These are phyloP conservation scores for Diplocarpon rosae DNA, from an alignment of 2,329 filamentous ascomycete species.

Conservation along the genomic window DNA sequence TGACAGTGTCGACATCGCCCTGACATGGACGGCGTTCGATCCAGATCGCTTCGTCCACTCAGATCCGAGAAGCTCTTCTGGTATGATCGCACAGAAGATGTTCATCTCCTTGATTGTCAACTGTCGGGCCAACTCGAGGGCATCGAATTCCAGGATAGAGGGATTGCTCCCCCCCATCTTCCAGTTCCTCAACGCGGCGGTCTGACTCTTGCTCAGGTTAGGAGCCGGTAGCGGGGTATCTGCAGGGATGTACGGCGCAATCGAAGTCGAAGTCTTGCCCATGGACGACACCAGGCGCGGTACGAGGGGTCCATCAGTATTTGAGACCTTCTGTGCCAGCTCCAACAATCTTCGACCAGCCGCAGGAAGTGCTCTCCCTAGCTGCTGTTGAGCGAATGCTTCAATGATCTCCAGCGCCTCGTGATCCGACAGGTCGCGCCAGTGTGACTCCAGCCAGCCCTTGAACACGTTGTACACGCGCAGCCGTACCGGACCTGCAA, in stretches of 20 bases:
- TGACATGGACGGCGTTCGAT: slow-evolving; percentile 74
- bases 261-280: slow-evolving; percentile 73
- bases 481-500: slow-evolving; percentile 71
- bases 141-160: slow-evolving; percentile 80
- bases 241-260: slow-evolving; percentile 56
- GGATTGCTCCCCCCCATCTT: slow-evolving; percentile 59
- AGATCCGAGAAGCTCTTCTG: slow-evolving; percentile 80
- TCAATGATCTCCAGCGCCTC: slow-evolving; percentile 66
- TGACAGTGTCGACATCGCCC: slow-evolving; percentile 84
- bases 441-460: slow-evolving; percentile 93
- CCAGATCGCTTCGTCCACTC: slow-evolving; percentile 90
- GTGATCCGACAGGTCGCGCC: slow-evolving; percentile 72
- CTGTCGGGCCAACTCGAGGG: slow-evolving; percentile 82
- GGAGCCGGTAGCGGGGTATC: slow-evolving; percentile 63
- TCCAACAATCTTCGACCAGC: slow-evolving; percentile 75
- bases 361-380: slow-evolving; percentile 58
- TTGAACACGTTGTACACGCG: slow-evolving; percentile 96
- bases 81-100: slow-evolving; percentile 84
- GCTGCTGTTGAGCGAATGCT: slow-evolving; percentile 65
- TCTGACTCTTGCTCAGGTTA: slow-evolving; percentile 64
- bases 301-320: slow-evolving; percentile 62
- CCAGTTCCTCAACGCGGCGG: slow-evolving; percentile 60
- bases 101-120: slow-evolving; percentile 85
- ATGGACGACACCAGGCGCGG: slow-evolving; percentile 77
- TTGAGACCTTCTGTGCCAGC: slow-evolving; percentile 66